Evolutionary conservation across 495 filamentous ascomycete species (phyloP), one percentile per base, ranked within the genome.

Genomic region (Jackrogersella minutella): DNA sequence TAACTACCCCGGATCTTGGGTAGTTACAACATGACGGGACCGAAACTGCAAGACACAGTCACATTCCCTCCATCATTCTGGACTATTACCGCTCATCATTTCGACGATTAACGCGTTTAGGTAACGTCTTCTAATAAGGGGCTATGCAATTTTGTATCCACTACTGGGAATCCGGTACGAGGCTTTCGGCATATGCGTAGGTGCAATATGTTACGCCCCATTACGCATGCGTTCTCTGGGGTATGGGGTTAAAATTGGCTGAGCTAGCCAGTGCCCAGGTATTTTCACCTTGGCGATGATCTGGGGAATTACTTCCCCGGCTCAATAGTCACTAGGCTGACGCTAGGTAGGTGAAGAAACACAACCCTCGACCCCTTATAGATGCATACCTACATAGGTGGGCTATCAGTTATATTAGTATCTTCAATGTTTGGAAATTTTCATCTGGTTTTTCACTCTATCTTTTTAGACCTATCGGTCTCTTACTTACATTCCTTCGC

Each of bases 201-300:
- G 16, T 66, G 44, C 30, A 26, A 14, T 30, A 30, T 11, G 52
- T 3, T 36, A 26, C 26, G 31, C 40, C 30, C 24, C 47, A 14
- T 51, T 5, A 47, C 49, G 39, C 31, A 62, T 58, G 11, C 5
- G 8, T 33, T 44, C 8, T 47, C 37, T 21, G 22, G 17, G 30
- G 53, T 56, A 50, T 49, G 31, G 14, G 43, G 65, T 57, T 30
- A 52, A 16, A 17, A 30, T 22, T 13, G 16, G 19, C 13, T 51
- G 9, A 26, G 11, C 31, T 24, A 62, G 39, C 44, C 26, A 9
- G 5, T 50, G 14, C 13, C 26, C 55, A 54, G 65, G 39, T 63
- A 54, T 68, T 51, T 51, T 59, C 44, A 17, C 41, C 41, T 62
- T 58, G 64, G 53, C 46, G 19, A 22, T 24, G 33, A 52, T 61